These are phyloP conservation scores for Carex scoparia DNA, from an alignment of 176 grass and related monocot species.

Conservation along the genomic window DNA sequence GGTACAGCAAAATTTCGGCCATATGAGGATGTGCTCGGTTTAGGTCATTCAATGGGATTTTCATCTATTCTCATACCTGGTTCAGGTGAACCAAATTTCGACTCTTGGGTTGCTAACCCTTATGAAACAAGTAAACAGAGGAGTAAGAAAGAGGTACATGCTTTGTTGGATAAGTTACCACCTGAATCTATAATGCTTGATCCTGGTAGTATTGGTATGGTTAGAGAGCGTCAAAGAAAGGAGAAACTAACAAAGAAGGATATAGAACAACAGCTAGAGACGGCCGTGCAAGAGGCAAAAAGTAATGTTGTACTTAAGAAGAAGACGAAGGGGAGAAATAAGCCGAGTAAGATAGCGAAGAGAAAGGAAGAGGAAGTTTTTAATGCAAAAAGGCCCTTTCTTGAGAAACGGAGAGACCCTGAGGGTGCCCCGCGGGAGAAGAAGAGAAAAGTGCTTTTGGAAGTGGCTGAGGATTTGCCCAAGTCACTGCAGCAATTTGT, in stretches of 20 bases:
- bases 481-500: slow-evolving; percentile 69
- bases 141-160: slow-evolving; percentile 71
- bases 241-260: slow-evolving; percentile 55
- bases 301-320: slow-evolving; percentile 53
- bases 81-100: slow-evolving; percentile 79
- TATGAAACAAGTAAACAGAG: slow-evolving; percentile 78
- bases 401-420: slow-evolving; percentile 37
- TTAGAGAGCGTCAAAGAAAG: slow-evolving; percentile 51
- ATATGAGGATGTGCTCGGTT: slow-evolving; percentile 77
- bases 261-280: slow-evolving; percentile 54
- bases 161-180: slow-evolving; percentile 72
- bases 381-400: slow-evolving; percentile 58
- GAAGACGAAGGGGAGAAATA: slow-evolving; percentile 93
- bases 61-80: slow-evolving; percentile 85
- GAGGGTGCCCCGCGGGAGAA: slow-evolving; percentile 37
- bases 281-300: slow-evolving; percentile 49
- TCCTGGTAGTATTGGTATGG: slow-evolving; percentile 55
- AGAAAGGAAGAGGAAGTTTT: slow-evolving; percentile 72
- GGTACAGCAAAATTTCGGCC: slow-evolving; percentile 63
- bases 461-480: slow-evolving; percentile 32
- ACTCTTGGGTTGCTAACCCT: slow-evolving; percentile 78
- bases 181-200: slow-evolving; percentile 87
- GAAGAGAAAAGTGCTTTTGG: slow-evolving; percentile 20
- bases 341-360: slow-evolving; percentile 70
- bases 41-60: slow-evolving; percentile 79